A percentile compares a stretch with the other conserved stretches of the same genome.
phyloP scores from a whole-genome alignment of 768 basidiomycete species.

The Strobilomyces dryophilus region DNA sequence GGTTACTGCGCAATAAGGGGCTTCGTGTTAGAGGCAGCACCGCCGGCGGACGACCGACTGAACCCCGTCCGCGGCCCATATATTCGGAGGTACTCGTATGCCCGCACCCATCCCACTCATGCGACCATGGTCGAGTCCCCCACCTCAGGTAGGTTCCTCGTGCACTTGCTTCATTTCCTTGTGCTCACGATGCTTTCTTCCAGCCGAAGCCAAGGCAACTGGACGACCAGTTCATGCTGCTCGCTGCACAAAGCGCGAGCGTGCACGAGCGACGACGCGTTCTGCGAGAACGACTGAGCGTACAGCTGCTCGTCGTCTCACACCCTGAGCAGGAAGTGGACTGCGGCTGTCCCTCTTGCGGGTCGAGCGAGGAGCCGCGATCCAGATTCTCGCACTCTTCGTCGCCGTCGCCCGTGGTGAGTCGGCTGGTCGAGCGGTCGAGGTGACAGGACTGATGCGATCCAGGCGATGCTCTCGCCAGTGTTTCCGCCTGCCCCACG shows the following conservation, averaged over 20 bases:
- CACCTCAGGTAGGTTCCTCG: slow-evolving; percentile 7
- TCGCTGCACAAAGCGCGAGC: slow-evolving; percentile 16
- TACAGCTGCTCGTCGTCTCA: slow-evolving; percentile 6
- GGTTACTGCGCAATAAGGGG: neutral
- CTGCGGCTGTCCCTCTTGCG: neutral
- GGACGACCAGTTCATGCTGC: slow-evolving; percentile 11
- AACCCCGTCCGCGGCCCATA: neutral
- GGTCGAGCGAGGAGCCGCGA: slow-evolving; percentile 16
- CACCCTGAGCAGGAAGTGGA: neutral
- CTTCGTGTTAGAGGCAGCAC: neutral
- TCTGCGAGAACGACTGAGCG: slow-evolving; percentile 10
- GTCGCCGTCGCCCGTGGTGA: slow-evolving; percentile 15
- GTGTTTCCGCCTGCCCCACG: neutral
- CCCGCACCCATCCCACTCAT: neutral
- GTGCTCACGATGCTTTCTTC: neutral
- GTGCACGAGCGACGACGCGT: slow-evolving; percentile 17
- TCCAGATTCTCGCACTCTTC: slow-evolving; percentile 21
- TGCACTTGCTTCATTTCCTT: neutral
- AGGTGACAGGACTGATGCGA: neutral
- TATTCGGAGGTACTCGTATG: neutral
- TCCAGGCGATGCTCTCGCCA: slow-evolving; percentile 3
- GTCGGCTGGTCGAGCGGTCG: neutral
- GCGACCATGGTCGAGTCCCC: neutral
- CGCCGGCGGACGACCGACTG: neutral
- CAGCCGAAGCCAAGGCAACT: neutral